These are phyloP conservation scores for Ceratopteris richardii DNA, from an alignment of 75 land plant species.

Conservation along the genomic window DNA sequence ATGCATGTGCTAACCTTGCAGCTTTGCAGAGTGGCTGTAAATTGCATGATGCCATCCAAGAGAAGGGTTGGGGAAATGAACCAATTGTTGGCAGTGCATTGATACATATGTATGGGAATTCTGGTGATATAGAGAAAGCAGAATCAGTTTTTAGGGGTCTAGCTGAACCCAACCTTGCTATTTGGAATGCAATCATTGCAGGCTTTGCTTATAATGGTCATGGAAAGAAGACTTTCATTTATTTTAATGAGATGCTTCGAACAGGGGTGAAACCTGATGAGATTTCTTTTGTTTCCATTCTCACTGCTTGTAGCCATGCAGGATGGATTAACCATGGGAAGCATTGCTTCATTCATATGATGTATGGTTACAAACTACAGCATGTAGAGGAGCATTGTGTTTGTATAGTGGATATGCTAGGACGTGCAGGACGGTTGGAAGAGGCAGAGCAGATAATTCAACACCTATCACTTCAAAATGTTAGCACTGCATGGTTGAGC, in stretches of 20 bases:
- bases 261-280: constrained; percentile 13
- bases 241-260: not conserved
- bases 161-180: constrained; percentile 40
- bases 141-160: constrained; percentile 27
- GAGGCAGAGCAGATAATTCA: constrained; percentile 1
- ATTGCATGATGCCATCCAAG: not conserved
- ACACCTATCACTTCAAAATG: not conserved
- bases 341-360: constrained; percentile 1
- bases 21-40: not conserved
- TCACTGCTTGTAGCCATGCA: constrained; percentile 28
- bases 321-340: constrained; percentile 5
- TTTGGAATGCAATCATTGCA: constrained; percentile 67
- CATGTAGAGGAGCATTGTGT: constrained; percentile 5
- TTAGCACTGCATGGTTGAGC: constrained; percentile 1
- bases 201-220: constrained; percentile 42
- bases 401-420: constrained; percentile 12
- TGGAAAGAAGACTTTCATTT: not conserved
- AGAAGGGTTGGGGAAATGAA: not conserved
- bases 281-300: constrained; percentile 28
- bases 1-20: constrained; percentile 9
- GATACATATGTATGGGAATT: constrained; percentile 26
- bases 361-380: not conserved
- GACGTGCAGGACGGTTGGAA: constrained; percentile 11
- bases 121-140: constrained; percentile 45
- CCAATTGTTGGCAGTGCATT: constrained; percentile 18